A percentile compares a stretch with the other conserved stretches of the same genome.
These are phyloP conservation scores for Candida berthetii DNA, from an alignment of 805 yeast species.

Conservation along the genomic window DNA sequence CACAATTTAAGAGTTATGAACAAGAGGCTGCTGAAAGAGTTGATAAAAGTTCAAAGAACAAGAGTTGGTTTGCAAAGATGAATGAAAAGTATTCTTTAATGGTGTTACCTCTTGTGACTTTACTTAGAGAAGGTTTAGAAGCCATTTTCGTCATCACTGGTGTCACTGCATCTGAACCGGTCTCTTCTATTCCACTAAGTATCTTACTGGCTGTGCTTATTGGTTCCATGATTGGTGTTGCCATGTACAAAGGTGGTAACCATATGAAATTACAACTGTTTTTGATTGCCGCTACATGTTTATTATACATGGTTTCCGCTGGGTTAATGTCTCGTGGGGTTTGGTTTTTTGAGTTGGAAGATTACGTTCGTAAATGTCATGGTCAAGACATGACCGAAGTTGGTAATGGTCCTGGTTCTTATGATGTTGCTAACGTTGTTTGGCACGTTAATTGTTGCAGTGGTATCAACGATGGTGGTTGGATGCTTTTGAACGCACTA, in stretches of 20 bases:
- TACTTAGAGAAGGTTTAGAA: conserved; percentile 86
- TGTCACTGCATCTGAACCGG: conserved; percentile 69
- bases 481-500: conserved; percentile 87
- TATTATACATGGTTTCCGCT: conserved; percentile 80
- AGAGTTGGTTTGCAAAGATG: conserved; percentile 9
- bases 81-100: conserved; percentile 61
- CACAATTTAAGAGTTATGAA: conserved; percentile 11
- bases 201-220: conserved; percentile 50
- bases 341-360: conserved; percentile 83
- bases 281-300: conserved; percentile 70
- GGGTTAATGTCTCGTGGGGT: conserved; percentile 86
- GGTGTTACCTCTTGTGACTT: conserved; percentile 76
- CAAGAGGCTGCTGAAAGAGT: conserved; percentile 1
- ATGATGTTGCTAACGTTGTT: conserved; percentile 68
- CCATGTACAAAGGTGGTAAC: conserved; percentile 73
- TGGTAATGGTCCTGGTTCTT: conserved; percentile 92
- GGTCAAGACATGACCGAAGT: conserved; percentile 84
- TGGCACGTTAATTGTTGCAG: conserved; percentile 97
- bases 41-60: conserved; percentile 2
- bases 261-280: conserved; percentile 72
- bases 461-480: conserved; percentile 83
- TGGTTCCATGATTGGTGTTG: conserved; percentile 61
- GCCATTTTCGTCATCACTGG: conserved; percentile 93
- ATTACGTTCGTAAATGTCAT: conserved; percentile 61
- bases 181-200: conserved; percentile 58